Evolutionary conservation across 768 basidiomycete genomes (phyloP).

Genomic region (Lactifluus subvellereus): DNA sequence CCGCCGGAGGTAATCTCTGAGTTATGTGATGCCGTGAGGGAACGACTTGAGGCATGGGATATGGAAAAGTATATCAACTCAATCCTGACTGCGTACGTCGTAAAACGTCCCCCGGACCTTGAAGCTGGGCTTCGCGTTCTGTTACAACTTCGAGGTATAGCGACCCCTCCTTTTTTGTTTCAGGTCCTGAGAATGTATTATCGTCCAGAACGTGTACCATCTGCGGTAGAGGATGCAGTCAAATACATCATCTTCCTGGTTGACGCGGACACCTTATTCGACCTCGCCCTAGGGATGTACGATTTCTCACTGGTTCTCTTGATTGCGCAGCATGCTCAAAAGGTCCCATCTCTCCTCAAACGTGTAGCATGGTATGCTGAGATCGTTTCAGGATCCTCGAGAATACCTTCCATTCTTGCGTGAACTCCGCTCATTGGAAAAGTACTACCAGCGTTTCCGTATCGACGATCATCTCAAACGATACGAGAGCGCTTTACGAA

Average conservation of each 20-base stretch:
- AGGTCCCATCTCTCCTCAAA: slow-evolving; percentile 43
- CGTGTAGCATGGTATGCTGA: slow-evolving; percentile 2
- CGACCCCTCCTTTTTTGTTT: background rate
- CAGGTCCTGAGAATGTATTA: background rate
- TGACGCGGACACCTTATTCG: slow-evolving; percentile 85
- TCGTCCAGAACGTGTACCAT: slow-evolving; percentile 49
- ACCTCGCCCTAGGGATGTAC: slow-evolving; percentile 97
- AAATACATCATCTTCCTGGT: slow-evolving; percentile 98
- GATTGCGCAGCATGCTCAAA: slow-evolving; percentile 96
- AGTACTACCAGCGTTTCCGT: slow-evolving; percentile 77
- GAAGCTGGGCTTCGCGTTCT: slow-evolving; percentile 77
- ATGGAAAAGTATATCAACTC: slow-evolving; percentile 81
- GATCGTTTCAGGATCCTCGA: slow-evolving; percentile 73
- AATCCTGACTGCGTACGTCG: slow-evolving; percentile 87
- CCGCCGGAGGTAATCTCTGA: slow-evolving; percentile 53
- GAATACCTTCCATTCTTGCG: slow-evolving; percentile 97
- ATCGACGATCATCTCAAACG: slow-evolving; percentile 91
- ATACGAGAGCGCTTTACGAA: slow-evolving; percentile 63
- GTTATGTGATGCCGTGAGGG: slow-evolving; percentile 73
- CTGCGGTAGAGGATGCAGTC: slow-evolving; percentile 90
- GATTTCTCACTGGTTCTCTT: slow-evolving; percentile 94
- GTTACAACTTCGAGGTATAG: slow-evolving; percentile 69
- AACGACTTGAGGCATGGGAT: slow-evolving; percentile 64
- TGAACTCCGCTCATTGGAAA: slow-evolving; percentile 74
- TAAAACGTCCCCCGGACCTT: slow-evolving; percentile 86